phyloP scores from a whole-genome alignment of 371 early-diverging fungal species.

The Mucor irregularis region DNA sequence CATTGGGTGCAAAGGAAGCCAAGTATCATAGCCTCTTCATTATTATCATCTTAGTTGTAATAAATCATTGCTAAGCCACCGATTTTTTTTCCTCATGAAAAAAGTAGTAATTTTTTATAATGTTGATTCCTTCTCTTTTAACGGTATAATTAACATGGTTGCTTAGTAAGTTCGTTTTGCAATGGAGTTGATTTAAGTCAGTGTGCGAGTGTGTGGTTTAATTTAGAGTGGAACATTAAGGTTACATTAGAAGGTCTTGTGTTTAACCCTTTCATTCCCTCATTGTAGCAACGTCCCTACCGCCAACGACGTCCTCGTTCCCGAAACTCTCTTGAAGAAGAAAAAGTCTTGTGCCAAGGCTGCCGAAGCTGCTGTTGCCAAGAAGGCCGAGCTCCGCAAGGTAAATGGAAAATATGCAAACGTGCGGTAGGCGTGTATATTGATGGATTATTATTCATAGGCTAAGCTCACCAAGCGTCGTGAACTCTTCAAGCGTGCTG shows the following conservation, averaged over 20 bases:
- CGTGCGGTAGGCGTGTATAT: neutral
- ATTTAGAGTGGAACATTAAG: no score
- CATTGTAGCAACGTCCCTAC: slow-evolving; percentile 54
- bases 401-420: slow-evolving; percentile 38
- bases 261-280: neutral
- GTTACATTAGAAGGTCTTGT: no score
- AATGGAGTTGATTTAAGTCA: no score
- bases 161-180: no score
- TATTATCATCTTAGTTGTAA: neutral
- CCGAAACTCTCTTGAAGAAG: slow-evolving; percentile 98
- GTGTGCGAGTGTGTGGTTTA: no score
- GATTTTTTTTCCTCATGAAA: no score
- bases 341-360: slow-evolving; percentile 87
- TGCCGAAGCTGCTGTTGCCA: slow-evolving; percentile 71
- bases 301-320: slow-evolving; percentile 73
- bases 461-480: slow-evolving; percentile 80
- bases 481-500: slow-evolving; percentile 97
- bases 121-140: no score
- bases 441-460: slow-evolving; percentile 42
- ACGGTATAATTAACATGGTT: no score
- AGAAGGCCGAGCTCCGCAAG: slow-evolving; percentile 62
- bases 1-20: slow-evolving; percentile 6
- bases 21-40: neutral
- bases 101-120: no score
- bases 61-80: neutral